Base-by-base conservation (phyloP, 2,329 filamentous ascomycete genomes). In the Curvularia spicifera region DNA sequence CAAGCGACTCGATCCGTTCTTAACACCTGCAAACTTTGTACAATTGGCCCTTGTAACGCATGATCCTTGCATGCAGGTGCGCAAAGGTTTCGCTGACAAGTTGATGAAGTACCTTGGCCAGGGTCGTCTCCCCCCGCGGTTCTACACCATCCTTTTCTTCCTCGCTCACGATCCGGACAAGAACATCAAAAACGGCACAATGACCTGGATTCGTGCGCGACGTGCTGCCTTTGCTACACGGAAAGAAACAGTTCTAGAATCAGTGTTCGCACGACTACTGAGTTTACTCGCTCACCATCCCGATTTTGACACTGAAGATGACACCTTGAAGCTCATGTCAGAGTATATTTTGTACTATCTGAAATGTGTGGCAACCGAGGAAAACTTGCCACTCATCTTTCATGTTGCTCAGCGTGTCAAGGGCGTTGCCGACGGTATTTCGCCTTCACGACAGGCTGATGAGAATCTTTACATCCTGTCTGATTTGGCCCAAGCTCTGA, bases 401-500 rank as follows among this genome's bases (percentile, higher is more conserved):
- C 92, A 95, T 75, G 91, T 97, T 61, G 93, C 93, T 12, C 93
- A 98, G 77, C 88, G 93, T 9, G 89, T 97, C 53, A 99, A 99
- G 81, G 91, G 94, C 76, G 91, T 93, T 9, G 85, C 87, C 42
- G 95, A 99, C 74, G 90, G 86, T 12, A 87, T 98, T 59, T 84
- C 87, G 0, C 80, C 83, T 1, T 82, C 84, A 2, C 63, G 56
- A 13, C 50, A 73, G 44, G 69, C 69, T 22, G 91, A 89, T 67
- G 87, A 93, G 56, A 87, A 88, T 61, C 83, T 99, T 0, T 96
- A 97, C 73, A 87, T 93, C 5, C 79, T 99, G 37, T 93, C 91
- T 51, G 95, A 99, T 76, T 84, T 99, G 9, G 87, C 93, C 0
- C 91, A 95, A 76, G 85, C 88, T 3, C 84, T 94, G 12, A 89